Percentiles rank a stretch among this genome's conserved stretches.
These are phyloP conservation scores for Blastobotrys apis DNA, from an alignment of 1,139 yeast species.

Conservation along the genomic window DNA sequence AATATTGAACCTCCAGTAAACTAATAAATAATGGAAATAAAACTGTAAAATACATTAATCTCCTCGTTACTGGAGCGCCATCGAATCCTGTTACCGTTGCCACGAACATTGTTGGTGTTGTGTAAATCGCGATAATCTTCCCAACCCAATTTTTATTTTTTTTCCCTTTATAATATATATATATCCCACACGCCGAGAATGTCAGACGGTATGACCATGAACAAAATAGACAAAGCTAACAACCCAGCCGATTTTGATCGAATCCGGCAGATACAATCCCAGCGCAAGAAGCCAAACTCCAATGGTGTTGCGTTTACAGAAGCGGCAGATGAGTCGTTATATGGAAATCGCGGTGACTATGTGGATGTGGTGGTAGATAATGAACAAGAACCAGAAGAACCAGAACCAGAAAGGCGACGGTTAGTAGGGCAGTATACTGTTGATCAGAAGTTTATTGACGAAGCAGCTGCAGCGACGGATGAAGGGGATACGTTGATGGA, in stretches of 20 bases:
- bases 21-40: constrained; percentile 51
- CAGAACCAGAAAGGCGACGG: constrained; percentile 12
- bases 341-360: constrained; percentile 4
- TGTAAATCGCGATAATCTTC: too few species aligned
- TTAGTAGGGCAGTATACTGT: constrained; percentile 36
- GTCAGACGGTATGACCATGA: not conserved
- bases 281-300: not conserved
- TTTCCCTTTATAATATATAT: not conserved
- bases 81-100: constrained; percentile 53
- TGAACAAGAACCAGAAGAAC: constrained; percentile 4
- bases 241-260: not conserved
- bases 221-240: not conserved
- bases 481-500: constrained; percentile 39
- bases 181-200: too few species aligned
- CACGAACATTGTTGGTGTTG: constrained; percentile 31
- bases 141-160: not conserved
- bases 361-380: constrained; percentile 7
- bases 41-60: constrained; percentile 43
- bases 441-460: constrained; percentile 29
- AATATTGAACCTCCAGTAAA: constrained; percentile 52
- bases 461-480: constrained; percentile 34
- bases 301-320: not conserved
- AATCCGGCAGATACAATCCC: not conserved
- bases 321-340: not conserved
- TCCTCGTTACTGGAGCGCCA: constrained; percentile 54